Evolutionary conservation across 495 filamentous ascomycete genomes (phyloP).

Genomic region (Xylaria cubensis): DNA sequence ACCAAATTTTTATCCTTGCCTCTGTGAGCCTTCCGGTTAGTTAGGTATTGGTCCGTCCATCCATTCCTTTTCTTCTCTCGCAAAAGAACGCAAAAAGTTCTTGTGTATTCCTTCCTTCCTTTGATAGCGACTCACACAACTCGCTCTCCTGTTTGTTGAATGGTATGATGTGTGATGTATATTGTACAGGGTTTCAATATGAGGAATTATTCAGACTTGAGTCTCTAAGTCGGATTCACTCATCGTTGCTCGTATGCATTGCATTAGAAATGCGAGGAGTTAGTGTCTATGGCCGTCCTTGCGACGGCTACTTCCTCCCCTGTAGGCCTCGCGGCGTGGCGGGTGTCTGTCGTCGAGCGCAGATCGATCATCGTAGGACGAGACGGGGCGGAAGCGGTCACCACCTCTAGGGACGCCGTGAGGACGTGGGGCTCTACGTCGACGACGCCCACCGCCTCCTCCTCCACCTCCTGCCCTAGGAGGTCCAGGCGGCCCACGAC

Average conservation of each 20-base stretch:
- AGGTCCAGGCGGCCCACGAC: slow-evolving; percentile 24
- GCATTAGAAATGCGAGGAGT: neutral
- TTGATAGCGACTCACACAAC: neutral
- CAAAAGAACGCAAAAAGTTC: neutral
- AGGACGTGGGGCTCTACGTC: slow-evolving; percentile 34
- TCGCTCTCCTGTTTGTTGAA: neutral
- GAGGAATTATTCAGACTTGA: neutral
- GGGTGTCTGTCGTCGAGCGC: slow-evolving; percentile 17
- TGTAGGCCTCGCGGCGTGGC: slow-evolving; percentile 18
- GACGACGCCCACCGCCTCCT: slow-evolving; percentile 27
- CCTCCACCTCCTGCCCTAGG: slow-evolving; percentile 16
- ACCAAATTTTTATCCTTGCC: neutral
- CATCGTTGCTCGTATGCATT: neutral
- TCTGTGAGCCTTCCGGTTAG: neutral
- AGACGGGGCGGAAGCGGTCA: slow-evolving; percentile 37
- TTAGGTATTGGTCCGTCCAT: neutral
- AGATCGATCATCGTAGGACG: slow-evolving; percentile 30
- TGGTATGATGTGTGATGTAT: neutral
- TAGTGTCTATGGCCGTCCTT: slow-evolving; percentile 23
- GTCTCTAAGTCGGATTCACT: neutral
- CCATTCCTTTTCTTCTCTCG: neutral
- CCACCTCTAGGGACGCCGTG: slow-evolving; percentile 42
- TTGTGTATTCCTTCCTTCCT: neutral
- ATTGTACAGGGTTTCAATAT: neutral
- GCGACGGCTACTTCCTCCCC: slow-evolving; percentile 8